These are phyloP conservation scores for Protomyces lactucae-debilis DNA, from an alignment of 1,139 yeast species.

Conservation along the genomic window DNA sequence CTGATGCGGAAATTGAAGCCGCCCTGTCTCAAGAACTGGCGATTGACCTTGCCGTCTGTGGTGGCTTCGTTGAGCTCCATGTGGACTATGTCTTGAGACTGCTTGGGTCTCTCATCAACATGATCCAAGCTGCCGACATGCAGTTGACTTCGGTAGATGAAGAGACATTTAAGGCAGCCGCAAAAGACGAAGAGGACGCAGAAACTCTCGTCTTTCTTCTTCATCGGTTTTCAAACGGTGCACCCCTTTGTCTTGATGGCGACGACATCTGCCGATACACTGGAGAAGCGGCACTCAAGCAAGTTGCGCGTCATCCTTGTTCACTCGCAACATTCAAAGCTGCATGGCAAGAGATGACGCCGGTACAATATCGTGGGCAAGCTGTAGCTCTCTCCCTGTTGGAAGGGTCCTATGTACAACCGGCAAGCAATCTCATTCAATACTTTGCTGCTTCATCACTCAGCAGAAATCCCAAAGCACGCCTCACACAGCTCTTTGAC, in stretches of 20 bases:
- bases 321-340: neutral
- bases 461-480: constrained; percentile 5
- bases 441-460: neutral
- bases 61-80: constrained; percentile 4
- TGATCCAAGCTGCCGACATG: constrained; percentile 3
- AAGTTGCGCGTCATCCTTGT: neutral
- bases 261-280: neutral
- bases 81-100: constrained; percentile 6
- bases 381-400: neutral
- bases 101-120: neutral
- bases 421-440: constrained; percentile 11
- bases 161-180: neutral
- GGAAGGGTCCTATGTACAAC: constrained; percentile 9
- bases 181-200: constrained; percentile 2
- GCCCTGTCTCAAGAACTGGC: neutral
- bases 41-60: neutral
- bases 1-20: constrained; percentile 1
- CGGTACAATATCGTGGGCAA: neutral
- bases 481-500: constrained; percentile 3
- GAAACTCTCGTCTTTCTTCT: constrained; percentile 1
- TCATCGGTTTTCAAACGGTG: neutral
- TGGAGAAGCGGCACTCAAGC: constrained; percentile 4
- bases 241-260: neutral
- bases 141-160: neutral
- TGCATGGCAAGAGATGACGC: constrained; percentile 3